Conservation (phyloP, 345 rosid species). For the Erodium maritimum region DNA sequence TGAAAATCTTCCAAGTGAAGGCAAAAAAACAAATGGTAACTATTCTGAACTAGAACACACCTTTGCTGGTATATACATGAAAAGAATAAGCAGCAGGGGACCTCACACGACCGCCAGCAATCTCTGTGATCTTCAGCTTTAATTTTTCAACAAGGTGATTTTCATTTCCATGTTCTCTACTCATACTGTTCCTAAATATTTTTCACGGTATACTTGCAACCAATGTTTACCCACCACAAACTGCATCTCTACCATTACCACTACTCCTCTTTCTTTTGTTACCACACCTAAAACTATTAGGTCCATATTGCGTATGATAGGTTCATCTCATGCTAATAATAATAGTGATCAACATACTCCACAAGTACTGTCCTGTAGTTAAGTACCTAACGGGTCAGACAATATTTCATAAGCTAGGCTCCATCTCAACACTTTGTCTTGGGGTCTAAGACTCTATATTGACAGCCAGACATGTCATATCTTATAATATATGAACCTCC, state of each 20-base stretch:
- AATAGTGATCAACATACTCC: background rate
- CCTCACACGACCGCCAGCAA: background rate
- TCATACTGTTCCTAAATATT: background rate
- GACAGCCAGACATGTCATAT: background rate
- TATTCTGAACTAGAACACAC: background rate
- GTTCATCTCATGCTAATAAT: background rate
- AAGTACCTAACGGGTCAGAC: background rate
- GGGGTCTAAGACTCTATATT: background rate
- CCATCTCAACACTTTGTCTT: background rate
- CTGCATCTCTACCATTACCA: background rate
- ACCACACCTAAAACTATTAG: background rate
- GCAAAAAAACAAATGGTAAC: background rate
- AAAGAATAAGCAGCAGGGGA: conserved; percentile 1
- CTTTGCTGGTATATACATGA: conserved; percentile 4
- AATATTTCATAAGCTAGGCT: background rate
- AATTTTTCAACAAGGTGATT: background rate
- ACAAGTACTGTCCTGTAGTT: background rate
- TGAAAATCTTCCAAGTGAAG: background rate
- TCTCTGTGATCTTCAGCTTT: no score
- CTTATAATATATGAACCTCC: background rate
- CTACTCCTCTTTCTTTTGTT: background rate
- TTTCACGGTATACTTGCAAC: conserved; percentile 1
- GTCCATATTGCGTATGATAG: background rate
- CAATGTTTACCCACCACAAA: conserved; percentile 4
- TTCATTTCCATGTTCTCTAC: conserved; percentile 1